Evolutionary conservation across 2,329 filamentous ascomycete genomes (phyloP).

Genomic region (Botryotinia calthae): DNA sequence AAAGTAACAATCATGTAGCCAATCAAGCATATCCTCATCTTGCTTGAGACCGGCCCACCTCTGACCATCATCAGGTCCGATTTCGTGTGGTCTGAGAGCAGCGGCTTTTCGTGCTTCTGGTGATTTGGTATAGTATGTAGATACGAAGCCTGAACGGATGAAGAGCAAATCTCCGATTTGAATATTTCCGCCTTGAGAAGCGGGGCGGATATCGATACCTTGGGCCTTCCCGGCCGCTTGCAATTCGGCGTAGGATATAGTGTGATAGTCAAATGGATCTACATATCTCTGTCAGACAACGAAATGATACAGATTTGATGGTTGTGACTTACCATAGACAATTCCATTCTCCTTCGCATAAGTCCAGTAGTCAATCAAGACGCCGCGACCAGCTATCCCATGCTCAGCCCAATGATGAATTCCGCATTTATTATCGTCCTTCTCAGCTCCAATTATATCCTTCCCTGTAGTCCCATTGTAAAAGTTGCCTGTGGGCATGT

Average conservation of each 20-base stretch:
- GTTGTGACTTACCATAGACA: conserved; percentile 35
- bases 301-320: background rate
- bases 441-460: conserved; percentile 32
- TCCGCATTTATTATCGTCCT: conserved; percentile 33
- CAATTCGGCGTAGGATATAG: conserved; percentile 34
- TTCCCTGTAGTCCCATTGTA: conserved; percentile 35
- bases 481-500: conserved; percentile 31
- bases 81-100: conserved; percentile 39
- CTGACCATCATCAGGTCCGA: conserved; percentile 40
- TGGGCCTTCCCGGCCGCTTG: conserved; percentile 34
- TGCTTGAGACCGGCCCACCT: conserved; percentile 49
- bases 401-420: conserved; percentile 41
- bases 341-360: conserved; percentile 42
- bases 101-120: conserved; percentile 42
- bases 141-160: conserved; percentile 49
- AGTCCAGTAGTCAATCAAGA: conserved; percentile 42
- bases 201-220: conserved; percentile 37
- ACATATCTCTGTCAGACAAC: background rate
- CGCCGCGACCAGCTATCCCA: conserved; percentile 24
- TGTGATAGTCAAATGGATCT: conserved; percentile 36
- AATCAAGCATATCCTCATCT: conserved; percentile 45
- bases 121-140: conserved; percentile 39
- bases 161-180: conserved; percentile 54
- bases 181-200: conserved; percentile 47
- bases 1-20: conserved; percentile 45